phyloP scores from a whole-genome alignment of 805 yeast genomes.

The Middelhovenomyces tepae region DNA sequence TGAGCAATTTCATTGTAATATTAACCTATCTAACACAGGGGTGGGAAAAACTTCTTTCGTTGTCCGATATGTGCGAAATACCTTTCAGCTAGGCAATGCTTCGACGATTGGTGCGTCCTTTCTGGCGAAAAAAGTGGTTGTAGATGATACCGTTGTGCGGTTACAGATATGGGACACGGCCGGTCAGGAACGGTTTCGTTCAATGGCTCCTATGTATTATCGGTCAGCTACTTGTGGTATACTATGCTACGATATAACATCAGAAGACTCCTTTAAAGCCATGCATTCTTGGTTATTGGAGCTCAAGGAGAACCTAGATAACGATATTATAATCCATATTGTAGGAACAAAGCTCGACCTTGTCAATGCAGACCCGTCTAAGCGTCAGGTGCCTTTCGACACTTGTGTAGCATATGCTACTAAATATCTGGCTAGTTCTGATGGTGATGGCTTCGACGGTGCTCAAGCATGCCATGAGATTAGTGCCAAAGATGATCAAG shows the following conservation, averaged over 20 bases:
- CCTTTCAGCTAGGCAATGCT: constrained; percentile 27
- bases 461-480: constrained; percentile 27
- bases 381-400: constrained; percentile 28
- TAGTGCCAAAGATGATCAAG: constrained; percentile 28
- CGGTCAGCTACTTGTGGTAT: constrained; percentile 32
- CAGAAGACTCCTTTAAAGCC: constrained; percentile 26
- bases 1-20: constrained; percentile 9
- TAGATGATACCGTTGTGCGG: constrained; percentile 26
- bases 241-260: constrained; percentile 28
- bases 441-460: constrained; percentile 17
- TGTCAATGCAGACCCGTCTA: constrained; percentile 26
- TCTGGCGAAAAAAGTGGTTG: constrained; percentile 26
- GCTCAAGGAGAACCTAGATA: constrained; percentile 22
- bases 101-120: constrained; percentile 30
- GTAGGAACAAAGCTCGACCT: constrained; percentile 29
- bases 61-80: constrained; percentile 27
- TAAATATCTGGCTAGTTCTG: constrained; percentile 15
- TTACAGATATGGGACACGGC: constrained; percentile 88
- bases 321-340: constrained; percentile 25
- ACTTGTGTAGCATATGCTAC: constrained; percentile 26
- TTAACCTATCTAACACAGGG: constrained; percentile 13
- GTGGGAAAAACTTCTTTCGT: constrained; percentile 30
- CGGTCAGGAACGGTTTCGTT: constrained; percentile 93
- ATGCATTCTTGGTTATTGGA: constrained; percentile 29
- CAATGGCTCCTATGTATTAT: constrained; percentile 50